Conservation (phyloP, 2,329 filamentous ascomycete genomes). For the Chaetomium olivaceum region DNA sequence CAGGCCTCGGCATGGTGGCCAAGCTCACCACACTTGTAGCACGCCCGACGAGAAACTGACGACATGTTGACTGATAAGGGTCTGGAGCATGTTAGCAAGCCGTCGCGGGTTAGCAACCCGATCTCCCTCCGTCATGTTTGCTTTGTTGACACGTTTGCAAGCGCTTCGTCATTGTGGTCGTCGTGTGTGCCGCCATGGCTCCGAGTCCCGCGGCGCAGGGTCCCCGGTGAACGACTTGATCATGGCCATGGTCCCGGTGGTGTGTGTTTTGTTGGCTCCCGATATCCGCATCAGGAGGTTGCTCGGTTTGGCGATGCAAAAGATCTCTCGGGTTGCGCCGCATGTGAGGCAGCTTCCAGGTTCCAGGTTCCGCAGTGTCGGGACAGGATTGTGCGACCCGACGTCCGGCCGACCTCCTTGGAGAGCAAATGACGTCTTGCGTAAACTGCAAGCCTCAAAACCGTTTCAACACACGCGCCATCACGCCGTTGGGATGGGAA, state of each 20-base stretch:
- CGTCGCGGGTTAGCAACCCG: neutral
- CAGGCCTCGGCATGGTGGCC: slow-evolving; percentile 86
- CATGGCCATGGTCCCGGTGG: neutral
- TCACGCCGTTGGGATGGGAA: neutral
- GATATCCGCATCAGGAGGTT: neutral
- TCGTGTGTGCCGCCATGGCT: neutral
- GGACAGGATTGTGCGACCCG: slow-evolving; percentile 16
- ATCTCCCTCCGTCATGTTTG: neutral
- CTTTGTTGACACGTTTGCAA: slow-evolving; percentile 22
- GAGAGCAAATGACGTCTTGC: neutral
- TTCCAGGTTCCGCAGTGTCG: slow-evolving; percentile 8
- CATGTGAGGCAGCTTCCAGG: neutral
- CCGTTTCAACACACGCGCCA: neutral
- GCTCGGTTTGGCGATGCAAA: neutral
- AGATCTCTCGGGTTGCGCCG: neutral
- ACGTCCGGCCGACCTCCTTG: neutral
- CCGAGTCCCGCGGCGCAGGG: neutral
- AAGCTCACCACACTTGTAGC: slow-evolving; percentile 82
- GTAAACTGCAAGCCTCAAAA: neutral
- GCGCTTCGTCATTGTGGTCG: neutral
- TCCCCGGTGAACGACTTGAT: neutral
- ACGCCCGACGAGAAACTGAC: slow-evolving; percentile 77
- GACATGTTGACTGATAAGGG: slow-evolving; percentile 57
- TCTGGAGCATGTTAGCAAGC: slow-evolving; percentile 21
- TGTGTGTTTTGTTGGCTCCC: neutral